Percentiles rank a stretch among this genome's conserved stretches.
Conservation (phyloP, 108 stramenopile genomes). For the Fragilaria radians region DNA sequence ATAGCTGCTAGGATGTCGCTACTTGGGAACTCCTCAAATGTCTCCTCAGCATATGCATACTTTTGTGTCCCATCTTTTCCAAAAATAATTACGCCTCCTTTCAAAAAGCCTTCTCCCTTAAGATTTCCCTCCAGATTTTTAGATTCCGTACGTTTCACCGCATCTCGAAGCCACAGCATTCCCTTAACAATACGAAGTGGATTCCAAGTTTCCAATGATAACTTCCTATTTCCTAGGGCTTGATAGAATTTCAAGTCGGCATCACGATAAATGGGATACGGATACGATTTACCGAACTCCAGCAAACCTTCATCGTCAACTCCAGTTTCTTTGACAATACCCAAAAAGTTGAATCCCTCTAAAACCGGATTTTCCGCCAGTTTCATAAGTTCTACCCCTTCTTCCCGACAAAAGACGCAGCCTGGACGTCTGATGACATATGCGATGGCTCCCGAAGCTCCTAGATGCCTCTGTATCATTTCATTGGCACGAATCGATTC, state of each 20-base stretch:
- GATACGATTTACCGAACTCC: constrained; percentile 49
- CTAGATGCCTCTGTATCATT: no score
- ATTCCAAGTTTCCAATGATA: constrained; percentile 33
- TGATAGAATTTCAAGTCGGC: constrained; percentile 52
- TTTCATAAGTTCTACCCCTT: no score
- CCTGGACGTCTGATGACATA: no score
- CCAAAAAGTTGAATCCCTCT: constrained; percentile 46
- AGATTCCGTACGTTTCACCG: constrained; percentile 33
- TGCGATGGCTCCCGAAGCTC: no score
- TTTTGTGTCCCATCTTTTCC: constrained; percentile 38
- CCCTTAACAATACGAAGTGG: constrained; percentile 20
- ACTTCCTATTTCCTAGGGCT: constrained; percentile 44
- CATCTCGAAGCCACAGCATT: constrained; percentile 4
- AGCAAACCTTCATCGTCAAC: constrained; percentile 69
- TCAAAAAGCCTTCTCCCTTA: constrained; percentile 67
- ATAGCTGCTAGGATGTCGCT: constrained; percentile 49
- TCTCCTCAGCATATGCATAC: constrained; percentile 66
- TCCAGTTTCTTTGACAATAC: constrained; percentile 74
- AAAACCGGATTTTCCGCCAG: no score
- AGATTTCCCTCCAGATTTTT: constrained; percentile 71
- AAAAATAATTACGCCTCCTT: constrained; percentile 76
- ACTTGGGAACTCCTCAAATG: constrained; percentile 37
- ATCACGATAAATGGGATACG: constrained; percentile 59
- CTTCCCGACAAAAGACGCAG: no score
- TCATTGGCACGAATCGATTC: no score